Evolutionary conservation across 192 early-diverging fungal genomes (phyloP), one percentile per base, ranked within the genome.

Genomic region (Linnemannia schmuckeri): DNA sequence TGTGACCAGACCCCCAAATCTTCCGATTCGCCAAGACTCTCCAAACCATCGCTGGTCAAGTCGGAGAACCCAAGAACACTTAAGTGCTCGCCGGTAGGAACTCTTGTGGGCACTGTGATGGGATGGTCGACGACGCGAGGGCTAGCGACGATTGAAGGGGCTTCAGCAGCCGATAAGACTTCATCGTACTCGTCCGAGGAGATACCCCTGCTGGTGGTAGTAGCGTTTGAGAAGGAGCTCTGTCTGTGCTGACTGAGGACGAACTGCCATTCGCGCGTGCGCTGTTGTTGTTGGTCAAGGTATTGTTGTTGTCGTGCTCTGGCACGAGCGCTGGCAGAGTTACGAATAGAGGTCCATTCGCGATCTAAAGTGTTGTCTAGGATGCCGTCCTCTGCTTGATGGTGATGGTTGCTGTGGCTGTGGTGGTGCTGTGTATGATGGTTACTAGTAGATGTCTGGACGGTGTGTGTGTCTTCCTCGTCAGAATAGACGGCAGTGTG

Each of bases 1-100:
- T 86, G 84, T 33, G 84, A 86, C 84, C 84, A 86, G 2, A 86
- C 84, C 3, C 78, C 78, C 74, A 81, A 27, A 46, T 86, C 84
- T 37, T 86, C 84, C 1, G 79, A 86, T 30, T 77, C 84, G 37
- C 75, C 74, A 30, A 77, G 22, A 49, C 84, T 86, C 52, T 78
- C 84, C 30, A 86, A 18, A 10, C 78, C 84, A 42, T 86, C 84
- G 33, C 84, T 84, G 22, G 77, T 79, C 66, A 84, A 49, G 61
- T 84, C 82, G 1, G 82, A 84, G 52, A 47, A 84, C 20, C 82
- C 82, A 44, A 84, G 61, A 30, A 74, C 42, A 37, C 82, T 78
- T 2, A 72, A 57, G 4, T 78, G 82, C 55, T 77, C 81, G 7
- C 41, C 76, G 13, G 3, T 47, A 40, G 49, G n/a, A 15, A 40